Conservation (phyloP, 306 rosid genomes). For the Begonia masoniana region DNA sequence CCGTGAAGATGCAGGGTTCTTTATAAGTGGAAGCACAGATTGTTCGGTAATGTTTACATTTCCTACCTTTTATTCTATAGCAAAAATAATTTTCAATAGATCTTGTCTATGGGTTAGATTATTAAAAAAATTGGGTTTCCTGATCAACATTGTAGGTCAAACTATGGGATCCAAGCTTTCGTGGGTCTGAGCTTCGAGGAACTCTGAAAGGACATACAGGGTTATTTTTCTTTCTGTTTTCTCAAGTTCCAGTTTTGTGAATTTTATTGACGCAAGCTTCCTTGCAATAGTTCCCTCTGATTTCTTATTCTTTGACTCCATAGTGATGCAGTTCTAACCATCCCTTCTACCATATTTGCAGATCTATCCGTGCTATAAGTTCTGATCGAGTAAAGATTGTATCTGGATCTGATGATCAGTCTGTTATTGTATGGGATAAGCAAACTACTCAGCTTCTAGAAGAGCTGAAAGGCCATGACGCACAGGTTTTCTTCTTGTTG, state of each 20-base stretch:
- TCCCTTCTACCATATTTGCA: conserved; percentile 23
- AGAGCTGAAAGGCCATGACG: conserved; percentile 97
- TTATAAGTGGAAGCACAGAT: conserved; percentile 96
- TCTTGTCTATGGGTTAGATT: conserved; percentile 5
- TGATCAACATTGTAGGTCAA: conserved; percentile 54
- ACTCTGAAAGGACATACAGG: conserved; percentile 88
- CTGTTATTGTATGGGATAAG: conserved; percentile 89
- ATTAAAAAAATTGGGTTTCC: conserved; percentile 13
- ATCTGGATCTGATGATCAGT: conserved; percentile 92
- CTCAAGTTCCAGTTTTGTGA: neutral
- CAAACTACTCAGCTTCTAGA: conserved; percentile 95
- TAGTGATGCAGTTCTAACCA: neutral
- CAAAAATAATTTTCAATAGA: conserved; percentile 11
- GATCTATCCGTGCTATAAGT: conserved; percentile 88
- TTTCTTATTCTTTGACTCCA: neutral
- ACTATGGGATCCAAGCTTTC: conserved; percentile 98
- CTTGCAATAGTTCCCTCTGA: neutral
- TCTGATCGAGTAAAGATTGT: conserved; percentile 91
- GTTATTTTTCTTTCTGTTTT: conserved; percentile 21
- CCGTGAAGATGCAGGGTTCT: conserved; percentile 99
- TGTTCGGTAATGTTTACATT: conserved; percentile 53
- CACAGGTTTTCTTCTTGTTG: conserved; percentile 41
- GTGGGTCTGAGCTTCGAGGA: conserved; percentile 96
- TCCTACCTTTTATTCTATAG: conserved; percentile 5
- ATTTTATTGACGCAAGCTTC: too few relatives aligned